Conservation (phyloP, 2,329 filamentous ascomycete genomes). For the Verticillium longisporum region DNA sequence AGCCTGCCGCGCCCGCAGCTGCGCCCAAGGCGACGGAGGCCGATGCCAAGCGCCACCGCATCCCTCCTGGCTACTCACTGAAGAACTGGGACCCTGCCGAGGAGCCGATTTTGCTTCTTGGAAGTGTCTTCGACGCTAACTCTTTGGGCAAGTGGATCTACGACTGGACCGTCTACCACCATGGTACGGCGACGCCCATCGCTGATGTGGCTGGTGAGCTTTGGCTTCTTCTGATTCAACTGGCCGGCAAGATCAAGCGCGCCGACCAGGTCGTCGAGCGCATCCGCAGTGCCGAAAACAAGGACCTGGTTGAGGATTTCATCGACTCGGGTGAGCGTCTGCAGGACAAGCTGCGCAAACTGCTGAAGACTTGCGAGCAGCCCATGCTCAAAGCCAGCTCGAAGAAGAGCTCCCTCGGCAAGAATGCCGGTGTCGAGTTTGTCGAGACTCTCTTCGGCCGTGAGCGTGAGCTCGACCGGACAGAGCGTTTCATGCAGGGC, state of each 20-base stretch:
- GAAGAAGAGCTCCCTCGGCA: constrained; percentile 75
- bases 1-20: constrained; percentile 24
- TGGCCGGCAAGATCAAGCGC: constrained; percentile 89
- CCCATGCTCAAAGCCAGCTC: constrained; percentile 84
- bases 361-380: constrained; percentile 86
- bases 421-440: constrained; percentile 89
- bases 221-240: constrained; percentile 90
- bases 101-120: constrained; percentile 86
- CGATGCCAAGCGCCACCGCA: constrained; percentile 60
- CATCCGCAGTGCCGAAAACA: constrained; percentile 66
- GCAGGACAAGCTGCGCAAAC: constrained; percentile 74
- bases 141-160: constrained; percentile 99
- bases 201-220: constrained; percentile 89
- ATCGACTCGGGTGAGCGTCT: constrained; percentile 82
- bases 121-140: constrained; percentile 95
- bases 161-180: constrained; percentile 94
- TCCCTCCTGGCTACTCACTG: constrained; percentile 84
- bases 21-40: constrained; percentile 47
- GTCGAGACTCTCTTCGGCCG: constrained; percentile 92
- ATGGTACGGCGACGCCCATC: constrained; percentile 75
- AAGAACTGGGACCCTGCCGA: constrained; percentile 98
- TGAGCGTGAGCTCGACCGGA: constrained; percentile 82
- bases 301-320: constrained; percentile 83
- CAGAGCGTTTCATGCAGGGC: constrained; percentile 86
- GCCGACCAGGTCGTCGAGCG: constrained; percentile 70